These are phyloP conservation scores for Globisporangium nunn DNA, from an alignment of 352 stramenopile species.

Conservation along the genomic window DNA sequence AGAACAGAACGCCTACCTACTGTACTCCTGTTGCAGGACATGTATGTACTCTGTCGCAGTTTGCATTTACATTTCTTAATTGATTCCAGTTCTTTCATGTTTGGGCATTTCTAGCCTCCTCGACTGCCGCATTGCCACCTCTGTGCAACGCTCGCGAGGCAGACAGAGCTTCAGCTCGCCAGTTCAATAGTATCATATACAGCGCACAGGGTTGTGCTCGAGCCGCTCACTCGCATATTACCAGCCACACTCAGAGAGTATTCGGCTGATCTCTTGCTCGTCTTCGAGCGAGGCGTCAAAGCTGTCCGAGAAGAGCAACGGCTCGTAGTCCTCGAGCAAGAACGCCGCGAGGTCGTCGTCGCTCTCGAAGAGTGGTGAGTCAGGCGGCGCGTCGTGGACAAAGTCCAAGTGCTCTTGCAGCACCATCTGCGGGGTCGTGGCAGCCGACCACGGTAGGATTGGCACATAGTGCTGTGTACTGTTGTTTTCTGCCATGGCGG, in stretches of 20 bases:
- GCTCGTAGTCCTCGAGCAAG: conserved; percentile 18
- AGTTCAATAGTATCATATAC: neutral
- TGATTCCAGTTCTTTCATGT: too few species aligned
- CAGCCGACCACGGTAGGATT: conserved; percentile 8
- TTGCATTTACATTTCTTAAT: neutral
- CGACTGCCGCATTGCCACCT: neutral
- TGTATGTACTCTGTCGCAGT: too few species aligned
- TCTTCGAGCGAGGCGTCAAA: conserved; percentile 9
- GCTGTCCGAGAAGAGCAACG: conserved; percentile 12
- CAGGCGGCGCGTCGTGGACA: conserved; percentile 4
- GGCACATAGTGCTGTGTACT: conserved; percentile 6
- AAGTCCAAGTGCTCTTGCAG: conserved; percentile 16
- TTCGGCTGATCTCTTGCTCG: conserved; percentile 17
- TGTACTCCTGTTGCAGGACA: too few species aligned
- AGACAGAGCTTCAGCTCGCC: neutral
- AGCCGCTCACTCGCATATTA: neutral
- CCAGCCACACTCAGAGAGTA: conserved; percentile 16
- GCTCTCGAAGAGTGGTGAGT: conserved; percentile 12
- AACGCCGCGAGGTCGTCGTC: conserved; percentile 13
- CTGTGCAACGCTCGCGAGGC: neutral
- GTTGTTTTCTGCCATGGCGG: neutral
- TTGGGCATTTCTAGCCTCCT: too few species aligned
- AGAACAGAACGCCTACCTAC: too few species aligned
- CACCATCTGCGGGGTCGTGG: conserved; percentile 13
- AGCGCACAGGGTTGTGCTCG: neutral